Evolutionary conservation across 345 rosid genomes (phyloP), one percentile per base, ranked within the genome.

Genomic region (Boechera stricta): DNA sequence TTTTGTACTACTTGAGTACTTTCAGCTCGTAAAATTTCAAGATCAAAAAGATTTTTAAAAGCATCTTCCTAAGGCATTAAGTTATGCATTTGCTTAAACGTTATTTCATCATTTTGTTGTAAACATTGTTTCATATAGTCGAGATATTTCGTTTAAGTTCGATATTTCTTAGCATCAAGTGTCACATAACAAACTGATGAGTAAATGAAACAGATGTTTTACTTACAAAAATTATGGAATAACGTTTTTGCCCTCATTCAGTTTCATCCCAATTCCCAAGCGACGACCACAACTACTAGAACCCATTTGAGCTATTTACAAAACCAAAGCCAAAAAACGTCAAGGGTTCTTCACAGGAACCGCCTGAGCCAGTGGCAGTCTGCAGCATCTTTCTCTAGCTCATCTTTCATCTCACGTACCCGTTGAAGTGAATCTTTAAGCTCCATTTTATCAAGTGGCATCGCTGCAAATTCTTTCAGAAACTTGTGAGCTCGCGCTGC

Each of bases 401-500:
- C 88, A 61, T 79, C 87, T 73, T 83, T 93, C 85, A 91, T 67
- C 81, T 79, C 85, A 60, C 71, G 77, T 39, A 90, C 83, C 44
- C 73, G 83, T 52, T 84, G 81, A 71, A 87, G 83, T 67, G 90
- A 90, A 74, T 95, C 85, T 79, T 88, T 82, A 85, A 87, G 77
- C 78, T 90, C 96, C 96, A 92, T 88, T 31, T 78, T 86, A 71
- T 93, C 96, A 65, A 92, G 77, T 62, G 98, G 97, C 87, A 92
- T 60, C 78, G 89, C 98, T 35, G 96, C 85, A 74, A 92, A 95
- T 31, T 82, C 89, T 78, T 87, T 93, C 53, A 95, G 67, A 82
- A 95, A 92, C 78, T 66, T 85, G 78, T 79, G 92, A 70, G 99
- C 99, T 52, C 88, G 82, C 5, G 90, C 87, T 65, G 88, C 87